Evolutionary conservation across 495 filamentous ascomycete species (phyloP).

Genomic region (Amphirosellinia nigrospora): DNA sequence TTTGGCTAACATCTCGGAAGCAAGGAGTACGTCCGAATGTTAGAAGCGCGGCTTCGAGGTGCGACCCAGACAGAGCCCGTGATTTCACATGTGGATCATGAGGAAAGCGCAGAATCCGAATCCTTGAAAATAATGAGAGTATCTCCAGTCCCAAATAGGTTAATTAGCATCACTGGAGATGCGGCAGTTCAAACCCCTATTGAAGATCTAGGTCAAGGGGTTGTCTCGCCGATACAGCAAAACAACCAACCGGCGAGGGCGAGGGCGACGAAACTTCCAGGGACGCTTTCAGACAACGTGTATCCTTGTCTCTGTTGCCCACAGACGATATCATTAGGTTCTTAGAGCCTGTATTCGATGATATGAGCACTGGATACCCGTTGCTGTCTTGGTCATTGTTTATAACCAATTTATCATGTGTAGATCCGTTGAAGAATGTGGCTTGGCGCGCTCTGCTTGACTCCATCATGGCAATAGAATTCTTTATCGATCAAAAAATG

Average conservation of each 20-base stretch:
- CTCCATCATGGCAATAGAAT: conserved; percentile 17
- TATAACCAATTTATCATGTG: background rate
- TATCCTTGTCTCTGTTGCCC: background rate
- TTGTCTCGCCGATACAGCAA: background rate
- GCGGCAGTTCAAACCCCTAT: background rate
- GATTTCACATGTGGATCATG: background rate
- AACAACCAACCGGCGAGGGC: background rate
- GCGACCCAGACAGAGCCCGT: background rate
- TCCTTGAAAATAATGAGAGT: background rate
- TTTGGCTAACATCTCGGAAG: background rate
- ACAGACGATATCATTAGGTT: conserved; percentile 11
- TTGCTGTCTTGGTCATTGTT: conserved; percentile 10
- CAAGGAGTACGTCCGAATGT: conserved; percentile 13
- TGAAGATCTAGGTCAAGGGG: background rate
- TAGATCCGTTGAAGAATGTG: conserved; percentile 7
- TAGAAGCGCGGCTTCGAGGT: conserved; percentile 13
- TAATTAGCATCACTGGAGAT: background rate
- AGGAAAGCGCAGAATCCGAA: background rate
- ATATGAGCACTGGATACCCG: conserved; percentile 12
- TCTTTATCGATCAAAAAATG: background rate
- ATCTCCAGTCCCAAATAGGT: background rate
- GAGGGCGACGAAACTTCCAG: background rate
- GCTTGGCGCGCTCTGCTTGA: conserved; percentile 1
- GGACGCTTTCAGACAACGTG: background rate
- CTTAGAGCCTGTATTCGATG: conserved; percentile 14